These are phyloP conservation scores for Kwoniella dendrophila DNA, from an alignment of 768 basidiomycete genomes.

Conservation along the genomic window DNA sequence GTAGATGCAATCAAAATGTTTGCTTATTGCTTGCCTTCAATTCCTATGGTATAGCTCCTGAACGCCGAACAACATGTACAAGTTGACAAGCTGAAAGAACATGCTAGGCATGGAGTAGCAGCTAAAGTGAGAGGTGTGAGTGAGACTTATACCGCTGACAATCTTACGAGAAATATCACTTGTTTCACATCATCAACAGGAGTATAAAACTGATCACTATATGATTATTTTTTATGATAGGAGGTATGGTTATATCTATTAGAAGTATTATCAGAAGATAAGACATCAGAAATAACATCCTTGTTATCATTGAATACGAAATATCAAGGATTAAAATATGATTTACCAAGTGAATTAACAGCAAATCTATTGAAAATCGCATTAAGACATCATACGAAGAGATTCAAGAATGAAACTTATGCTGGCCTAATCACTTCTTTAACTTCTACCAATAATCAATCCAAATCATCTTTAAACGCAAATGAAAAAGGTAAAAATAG, in stretches of 20 bases:
- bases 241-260: slow-evolving; percentile 54
- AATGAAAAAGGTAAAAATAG: neutral
- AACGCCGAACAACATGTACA: slow-evolving; percentile 51
- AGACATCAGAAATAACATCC: slow-evolving; percentile 45
- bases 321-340: slow-evolving; percentile 34
- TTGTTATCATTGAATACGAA: slow-evolving; percentile 34
- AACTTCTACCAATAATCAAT: too few relatives aligned
- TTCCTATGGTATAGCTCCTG: slow-evolving; percentile 29
- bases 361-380: slow-evolving; percentile 40
- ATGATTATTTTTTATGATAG: slow-evolving; percentile 15
- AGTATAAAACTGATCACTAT: neutral
- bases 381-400: slow-evolving; percentile 41
- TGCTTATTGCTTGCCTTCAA: neutral
- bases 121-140: slow-evolving; percentile 46
- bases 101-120: slow-evolving; percentile 48
- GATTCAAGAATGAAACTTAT: slow-evolving; percentile 49
- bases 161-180: too few relatives aligned
- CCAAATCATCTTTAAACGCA: slow-evolving; percentile 11
- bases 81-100: slow-evolving; percentile 44
- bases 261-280: slow-evolving; percentile 39
- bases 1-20: neutral
- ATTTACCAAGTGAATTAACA: slow-evolving; percentile 32
- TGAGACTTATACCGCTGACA: neutral
- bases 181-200: neutral
- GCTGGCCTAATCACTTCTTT: slow-evolving; percentile 46